Evolutionary conservation across 192 early-diverging fungal genomes (phyloP).

Genomic region (Entophlyctis luteolus): DNA sequence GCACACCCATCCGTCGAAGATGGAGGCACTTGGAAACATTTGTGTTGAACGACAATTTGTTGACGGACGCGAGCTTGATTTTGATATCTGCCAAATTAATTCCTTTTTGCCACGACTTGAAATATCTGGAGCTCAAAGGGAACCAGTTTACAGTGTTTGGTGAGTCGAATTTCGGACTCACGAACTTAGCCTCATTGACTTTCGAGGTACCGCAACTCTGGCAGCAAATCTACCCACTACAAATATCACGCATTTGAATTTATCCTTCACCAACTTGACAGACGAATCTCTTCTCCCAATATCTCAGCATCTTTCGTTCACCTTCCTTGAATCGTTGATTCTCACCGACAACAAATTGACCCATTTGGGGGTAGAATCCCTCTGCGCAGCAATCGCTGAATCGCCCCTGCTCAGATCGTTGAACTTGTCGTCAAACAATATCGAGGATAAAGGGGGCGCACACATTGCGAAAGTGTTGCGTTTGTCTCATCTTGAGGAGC

Average conservation of each 20-base stretch:
- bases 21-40: neutral
- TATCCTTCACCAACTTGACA: neutral
- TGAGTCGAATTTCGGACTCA: neutral
- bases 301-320: neutral
- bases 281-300: neutral
- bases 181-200: neutral
- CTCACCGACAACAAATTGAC: conserved; percentile 14
- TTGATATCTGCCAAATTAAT: neutral
- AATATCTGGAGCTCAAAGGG: neutral
- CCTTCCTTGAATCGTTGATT: neutral
- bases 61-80: conserved; percentile 3
- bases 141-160: conserved; percentile 16
- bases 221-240: neutral
- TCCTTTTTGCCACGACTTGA: neutral
- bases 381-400: neutral
- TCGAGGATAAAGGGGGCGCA: neutral
- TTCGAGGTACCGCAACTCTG: neutral
- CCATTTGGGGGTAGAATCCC: neutral
- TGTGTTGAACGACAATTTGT: conserved; percentile 3
- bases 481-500: neutral
- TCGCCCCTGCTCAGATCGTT: neutral
- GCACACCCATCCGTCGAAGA: no score
- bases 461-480: neutral
- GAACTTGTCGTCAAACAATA: neutral
- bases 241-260: conserved; percentile 11